Conservation (phyloP, 2,329 filamentous ascomycete species). For the Zasmidium citrigriseum region DNA sequence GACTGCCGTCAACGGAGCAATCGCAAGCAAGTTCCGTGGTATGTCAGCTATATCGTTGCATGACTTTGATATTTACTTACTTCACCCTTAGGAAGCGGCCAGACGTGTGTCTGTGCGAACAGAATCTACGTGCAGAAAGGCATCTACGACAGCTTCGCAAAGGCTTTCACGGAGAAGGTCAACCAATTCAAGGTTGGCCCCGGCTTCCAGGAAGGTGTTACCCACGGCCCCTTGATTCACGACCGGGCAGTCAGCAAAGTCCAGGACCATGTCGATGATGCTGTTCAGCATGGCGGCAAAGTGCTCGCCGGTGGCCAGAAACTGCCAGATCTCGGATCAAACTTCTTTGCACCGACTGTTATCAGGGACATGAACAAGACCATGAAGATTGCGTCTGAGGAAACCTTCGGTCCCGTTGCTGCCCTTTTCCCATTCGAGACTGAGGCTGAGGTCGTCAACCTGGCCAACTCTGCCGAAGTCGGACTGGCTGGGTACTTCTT, state of each 20-base stretch:
- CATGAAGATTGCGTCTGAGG: conserved; percentile 83
- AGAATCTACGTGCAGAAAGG: conserved; percentile 76
- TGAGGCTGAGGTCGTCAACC: conserved; percentile 80
- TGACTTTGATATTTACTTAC: no score
- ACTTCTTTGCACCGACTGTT: conserved; percentile 90
- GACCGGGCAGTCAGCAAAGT: conserved; percentile 79
- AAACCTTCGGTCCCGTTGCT: conserved; percentile 94
- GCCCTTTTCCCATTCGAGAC: conserved; percentile 86
- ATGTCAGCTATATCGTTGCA: no score
- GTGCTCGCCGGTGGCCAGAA: conserved; percentile 74
- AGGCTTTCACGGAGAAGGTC: conserved; percentile 70
- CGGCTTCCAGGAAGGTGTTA: conserved; percentile 69
- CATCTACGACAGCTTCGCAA: conserved; percentile 74
- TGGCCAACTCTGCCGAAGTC: conserved; percentile 81
- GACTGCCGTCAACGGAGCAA: conserved; percentile 69
- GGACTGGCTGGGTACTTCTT: conserved; percentile 96
- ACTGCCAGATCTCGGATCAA: conserved; percentile 71
- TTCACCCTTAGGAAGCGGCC: conserved; percentile 68
- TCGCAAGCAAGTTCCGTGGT: conserved; percentile 87
- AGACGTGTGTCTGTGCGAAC: conserved; percentile 85
- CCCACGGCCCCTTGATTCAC: conserved; percentile 84
- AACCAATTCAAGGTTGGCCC: conserved; percentile 73
- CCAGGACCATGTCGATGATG: conserved; percentile 76
- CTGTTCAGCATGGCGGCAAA: conserved; percentile 73
- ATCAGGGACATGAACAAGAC: conserved; percentile 81